These are phyloP conservation scores for Penicillium subrubescens DNA, from an alignment of 495 filamentous ascomycete species.

Conservation along the genomic window DNA sequence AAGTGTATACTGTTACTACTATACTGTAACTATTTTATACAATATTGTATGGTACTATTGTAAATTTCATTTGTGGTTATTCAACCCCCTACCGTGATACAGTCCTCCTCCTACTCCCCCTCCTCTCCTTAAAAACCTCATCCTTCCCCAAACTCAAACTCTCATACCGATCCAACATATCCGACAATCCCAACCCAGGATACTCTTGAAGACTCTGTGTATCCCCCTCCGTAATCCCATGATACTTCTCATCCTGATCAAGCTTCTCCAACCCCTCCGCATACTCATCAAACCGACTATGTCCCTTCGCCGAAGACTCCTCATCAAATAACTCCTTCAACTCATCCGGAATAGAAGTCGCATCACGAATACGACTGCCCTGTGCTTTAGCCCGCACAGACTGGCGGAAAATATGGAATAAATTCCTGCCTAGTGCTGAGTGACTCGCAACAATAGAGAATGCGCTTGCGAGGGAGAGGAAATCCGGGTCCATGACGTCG, in stretches of 20 bases:
- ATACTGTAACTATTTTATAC: too few relatives aligned
- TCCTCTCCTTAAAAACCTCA: constrained; percentile 31
- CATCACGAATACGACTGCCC: constrained; percentile 30
- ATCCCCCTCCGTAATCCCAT: constrained; percentile 25
- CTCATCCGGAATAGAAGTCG: constrained; percentile 31
- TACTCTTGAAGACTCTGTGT: constrained; percentile 27
- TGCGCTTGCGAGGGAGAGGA: constrained; percentile 39
- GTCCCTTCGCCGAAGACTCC: constrained; percentile 19
- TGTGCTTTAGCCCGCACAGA: constrained; percentile 38
- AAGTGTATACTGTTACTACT: too few relatives aligned
- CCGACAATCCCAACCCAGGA: constrained; percentile 34
- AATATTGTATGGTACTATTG: background rate
- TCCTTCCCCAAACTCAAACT: constrained; percentile 46
- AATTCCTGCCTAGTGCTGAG: constrained; percentile 40
- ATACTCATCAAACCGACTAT: constrained; percentile 37
- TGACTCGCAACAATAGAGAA: constrained; percentile 43
- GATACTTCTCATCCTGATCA: constrained; percentile 38
- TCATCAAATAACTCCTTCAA: constrained; percentile 46
- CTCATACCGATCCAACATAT: constrained; percentile 50
- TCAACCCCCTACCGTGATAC: too few relatives aligned
- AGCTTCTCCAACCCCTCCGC: constrained; percentile 43
- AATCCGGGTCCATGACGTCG: constrained; percentile 43
- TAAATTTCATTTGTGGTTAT: too few relatives aligned
- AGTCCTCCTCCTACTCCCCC: background rate
- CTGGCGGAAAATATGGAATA: constrained; percentile 48